These are phyloP conservation scores for Sclerotinia sclerotiorum DNA, from an alignment of 2,329 filamentous ascomycete genomes.

Conservation along the genomic window DNA sequence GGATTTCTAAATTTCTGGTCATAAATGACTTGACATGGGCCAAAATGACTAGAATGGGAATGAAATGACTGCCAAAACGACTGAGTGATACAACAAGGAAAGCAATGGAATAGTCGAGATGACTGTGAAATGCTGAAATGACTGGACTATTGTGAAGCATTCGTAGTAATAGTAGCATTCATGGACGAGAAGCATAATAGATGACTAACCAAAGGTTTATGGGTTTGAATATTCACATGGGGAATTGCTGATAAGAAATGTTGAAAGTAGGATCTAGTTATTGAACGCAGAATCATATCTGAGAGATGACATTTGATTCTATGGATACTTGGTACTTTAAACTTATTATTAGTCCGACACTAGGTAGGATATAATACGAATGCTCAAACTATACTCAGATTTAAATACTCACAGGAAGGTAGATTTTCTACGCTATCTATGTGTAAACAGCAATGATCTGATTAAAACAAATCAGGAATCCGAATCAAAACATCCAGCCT, in stretches of 20 bases:
- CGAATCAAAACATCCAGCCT: no score
- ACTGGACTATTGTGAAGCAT: no score
- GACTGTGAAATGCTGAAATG: background rate
- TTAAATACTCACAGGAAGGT: no score
- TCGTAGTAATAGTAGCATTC: background rate
- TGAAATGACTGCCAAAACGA: background rate
- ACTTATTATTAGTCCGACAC: background rate
- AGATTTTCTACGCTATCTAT: no score
- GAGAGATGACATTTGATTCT: background rate
- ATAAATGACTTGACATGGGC: background rate
- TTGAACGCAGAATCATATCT: background rate
- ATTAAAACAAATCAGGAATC: no score
- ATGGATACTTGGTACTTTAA: background rate
- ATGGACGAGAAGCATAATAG: no score
- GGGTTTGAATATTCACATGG: background rate
- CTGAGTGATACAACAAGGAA: background rate
- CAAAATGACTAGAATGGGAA: background rate
- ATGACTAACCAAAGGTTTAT: background rate
- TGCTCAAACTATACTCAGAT: background rate
- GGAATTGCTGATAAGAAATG: background rate
- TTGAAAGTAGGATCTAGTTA: accelerated
- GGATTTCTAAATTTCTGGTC: background rate
- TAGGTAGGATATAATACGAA: background rate
- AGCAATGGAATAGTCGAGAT: background rate
- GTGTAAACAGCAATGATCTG: no score